Evolutionary conservation across 1,284 basidiomycete genomes (phyloP).

Genomic region (Boletus austroedulis): DNA sequence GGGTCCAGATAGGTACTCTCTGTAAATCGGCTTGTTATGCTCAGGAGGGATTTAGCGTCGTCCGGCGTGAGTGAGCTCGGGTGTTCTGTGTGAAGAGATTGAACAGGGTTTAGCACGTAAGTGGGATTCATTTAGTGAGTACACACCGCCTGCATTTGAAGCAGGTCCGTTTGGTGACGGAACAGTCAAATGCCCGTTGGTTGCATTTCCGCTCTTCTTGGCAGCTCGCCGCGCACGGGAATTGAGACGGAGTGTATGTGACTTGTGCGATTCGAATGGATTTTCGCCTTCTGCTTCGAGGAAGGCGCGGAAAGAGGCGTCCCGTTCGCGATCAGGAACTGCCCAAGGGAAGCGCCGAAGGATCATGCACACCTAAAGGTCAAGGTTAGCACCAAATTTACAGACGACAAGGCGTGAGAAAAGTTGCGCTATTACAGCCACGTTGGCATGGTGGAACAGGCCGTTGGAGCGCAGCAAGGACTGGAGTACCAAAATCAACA

Average conservation of each 20-base stretch:
- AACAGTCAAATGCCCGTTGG: slow-evolving; percentile 3
- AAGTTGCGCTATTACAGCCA: slow-evolving; percentile 5
- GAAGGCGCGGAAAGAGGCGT: slow-evolving; percentile 89
- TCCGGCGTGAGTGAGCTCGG: slow-evolving; percentile 22
- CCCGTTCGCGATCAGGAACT: slow-evolving; percentile 92
- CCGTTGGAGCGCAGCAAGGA: background rate
- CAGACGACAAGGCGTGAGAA: slow-evolving; percentile 5
- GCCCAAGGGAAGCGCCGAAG: slow-evolving; percentile 99
- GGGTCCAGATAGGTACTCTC: slow-evolving; percentile 33
- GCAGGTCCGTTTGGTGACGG: slow-evolving; percentile 10
- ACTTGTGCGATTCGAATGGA: slow-evolving; percentile 25
- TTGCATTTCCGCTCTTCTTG: slow-evolving; percentile 11
- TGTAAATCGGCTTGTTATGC: slow-evolving; percentile 31
- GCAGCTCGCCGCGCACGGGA: slow-evolving; percentile 3
- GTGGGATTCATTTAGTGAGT: background rate
- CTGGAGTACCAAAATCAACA: background rate
- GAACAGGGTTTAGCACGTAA: slow-evolving; percentile 13
- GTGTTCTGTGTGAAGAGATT: slow-evolving; percentile 14
- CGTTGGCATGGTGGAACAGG: background rate
- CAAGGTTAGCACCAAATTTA: slow-evolving; percentile 19
- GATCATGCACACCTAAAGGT: slow-evolving; percentile 75
- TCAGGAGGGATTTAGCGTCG: slow-evolving; percentile 32
- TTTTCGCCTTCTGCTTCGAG: slow-evolving; percentile 60
- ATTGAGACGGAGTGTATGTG: slow-evolving; percentile 15
- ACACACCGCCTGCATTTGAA: slow-evolving; percentile 25